phyloP scores from a whole-genome alignment of 176 grass and related monocot species.

The Oryza meridionalis region DNA sequence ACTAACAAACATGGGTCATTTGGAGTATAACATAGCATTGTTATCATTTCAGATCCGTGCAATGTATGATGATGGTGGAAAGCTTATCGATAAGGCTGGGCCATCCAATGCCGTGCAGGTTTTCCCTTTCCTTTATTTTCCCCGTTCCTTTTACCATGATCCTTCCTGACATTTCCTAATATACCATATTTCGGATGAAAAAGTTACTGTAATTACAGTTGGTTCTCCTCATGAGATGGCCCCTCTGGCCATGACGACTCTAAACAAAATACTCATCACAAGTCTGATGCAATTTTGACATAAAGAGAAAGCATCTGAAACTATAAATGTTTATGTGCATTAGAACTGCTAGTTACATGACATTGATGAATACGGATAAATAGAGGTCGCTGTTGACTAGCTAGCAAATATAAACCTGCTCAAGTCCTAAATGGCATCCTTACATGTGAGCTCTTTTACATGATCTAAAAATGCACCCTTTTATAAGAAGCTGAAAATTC shows the following conservation, averaged over 20 bases:
- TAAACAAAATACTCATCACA: not conserved
- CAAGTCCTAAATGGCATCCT: not conserved
- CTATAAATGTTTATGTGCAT: not conserved
- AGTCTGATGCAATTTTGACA: not conserved
- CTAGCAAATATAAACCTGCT: not conserved
- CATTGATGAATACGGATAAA: not conserved
- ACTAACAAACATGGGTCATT: slow-evolving; percentile 35
- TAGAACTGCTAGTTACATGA: not conserved
- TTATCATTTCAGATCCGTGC: slow-evolving; percentile 74
- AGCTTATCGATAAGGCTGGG: slow-evolving; percentile 74
- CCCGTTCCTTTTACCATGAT: not conserved
- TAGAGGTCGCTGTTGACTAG: no score
- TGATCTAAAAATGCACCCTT: no score
- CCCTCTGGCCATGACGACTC: not conserved
- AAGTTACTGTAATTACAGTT: not conserved
- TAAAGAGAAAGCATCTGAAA: not conserved
- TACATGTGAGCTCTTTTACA: not conserved
- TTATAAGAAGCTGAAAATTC: not conserved
- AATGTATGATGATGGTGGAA: slow-evolving; percentile 93
- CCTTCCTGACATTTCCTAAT: slow-evolving; percentile 14
- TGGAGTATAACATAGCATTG: slow-evolving; percentile 32
- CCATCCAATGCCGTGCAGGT: slow-evolving; percentile 96
- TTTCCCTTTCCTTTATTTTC: slow-evolving; percentile 16
- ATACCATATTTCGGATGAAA: slow-evolving; percentile 4
- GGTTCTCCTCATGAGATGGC: slow-evolving; percentile 2